Conservation (phyloP, 2,329 filamentous ascomycete genomes). For the Venturia asperata region DNA sequence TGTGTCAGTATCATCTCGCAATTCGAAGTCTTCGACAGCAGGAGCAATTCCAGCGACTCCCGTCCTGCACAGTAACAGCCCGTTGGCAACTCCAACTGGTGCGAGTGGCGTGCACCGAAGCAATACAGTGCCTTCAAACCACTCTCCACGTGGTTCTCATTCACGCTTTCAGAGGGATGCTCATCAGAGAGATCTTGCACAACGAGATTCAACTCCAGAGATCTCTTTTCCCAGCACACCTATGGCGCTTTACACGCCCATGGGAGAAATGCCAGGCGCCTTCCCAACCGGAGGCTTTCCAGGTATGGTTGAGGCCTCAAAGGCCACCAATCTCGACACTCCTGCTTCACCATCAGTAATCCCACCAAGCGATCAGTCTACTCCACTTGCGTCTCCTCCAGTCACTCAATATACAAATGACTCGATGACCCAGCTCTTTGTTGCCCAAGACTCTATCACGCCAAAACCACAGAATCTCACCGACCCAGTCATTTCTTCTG, state of each 20-base stretch:
- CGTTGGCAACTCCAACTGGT: constrained; percentile 25
- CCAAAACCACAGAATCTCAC: background rate
- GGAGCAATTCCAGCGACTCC: constrained; percentile 63
- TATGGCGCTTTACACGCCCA: constrained; percentile 14
- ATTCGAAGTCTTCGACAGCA: constrained; percentile 64
- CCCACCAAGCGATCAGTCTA: constrained; percentile 2
- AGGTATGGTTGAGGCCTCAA: background rate
- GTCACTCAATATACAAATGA: background rate
- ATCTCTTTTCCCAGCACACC: constrained; percentile 31
- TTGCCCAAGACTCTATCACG: background rate
- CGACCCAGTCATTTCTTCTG: background rate
- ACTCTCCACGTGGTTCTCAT: constrained; percentile 64
- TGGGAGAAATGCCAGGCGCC: constrained; percentile 21
- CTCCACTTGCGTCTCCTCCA: constrained; percentile 8
- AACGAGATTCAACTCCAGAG: constrained; percentile 38
- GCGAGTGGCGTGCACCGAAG: constrained; percentile 59
- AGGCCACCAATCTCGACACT: background rate
- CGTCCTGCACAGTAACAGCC: constrained; percentile 29
- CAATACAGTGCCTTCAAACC: constrained; percentile 90
- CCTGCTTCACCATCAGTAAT: constrained; percentile 9
- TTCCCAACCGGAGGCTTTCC: constrained; percentile 11
- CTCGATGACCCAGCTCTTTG: background rate
- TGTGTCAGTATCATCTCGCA: constrained; percentile 84
- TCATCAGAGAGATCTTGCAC: background rate
- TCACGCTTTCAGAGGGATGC: constrained; percentile 47